Conservation (phyloP, 306 rosid genomes). For the Myrica gale region DNA sequence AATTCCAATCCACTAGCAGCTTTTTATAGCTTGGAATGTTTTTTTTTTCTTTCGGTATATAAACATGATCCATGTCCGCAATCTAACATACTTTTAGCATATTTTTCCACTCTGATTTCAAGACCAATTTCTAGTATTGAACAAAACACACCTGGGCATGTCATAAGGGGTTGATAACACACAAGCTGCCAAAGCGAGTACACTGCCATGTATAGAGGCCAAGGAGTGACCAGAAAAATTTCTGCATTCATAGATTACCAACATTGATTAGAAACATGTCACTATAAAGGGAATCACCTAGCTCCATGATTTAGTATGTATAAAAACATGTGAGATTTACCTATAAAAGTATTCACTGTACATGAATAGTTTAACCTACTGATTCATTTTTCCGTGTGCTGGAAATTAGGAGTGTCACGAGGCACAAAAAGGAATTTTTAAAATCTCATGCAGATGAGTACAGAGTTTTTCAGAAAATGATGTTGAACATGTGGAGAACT, state of each 20-base stretch:
- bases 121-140: slow-evolving; percentile 12
- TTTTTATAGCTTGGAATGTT: neutral
- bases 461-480: neutral
- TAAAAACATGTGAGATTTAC: neutral
- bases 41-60: neutral
- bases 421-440: neutral
- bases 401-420: neutral
- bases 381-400: neutral
- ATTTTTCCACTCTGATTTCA: neutral
- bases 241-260: slow-evolving; percentile 48
- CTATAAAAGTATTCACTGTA: neutral
- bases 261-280: slow-evolving; percentile 1
- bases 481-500: neutral
- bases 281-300: neutral
- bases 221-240: slow-evolving; percentile 62
- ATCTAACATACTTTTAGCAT: neutral
- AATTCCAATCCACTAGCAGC: neutral
- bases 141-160: slow-evolving; percentile 74
- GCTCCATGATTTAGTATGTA: neutral
- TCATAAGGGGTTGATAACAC: slow-evolving; percentile 94
- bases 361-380: neutral
- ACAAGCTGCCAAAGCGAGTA: slow-evolving; percentile 88
- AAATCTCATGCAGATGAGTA: slow-evolving; percentile 6
- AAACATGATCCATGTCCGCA: neutral
- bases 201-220: slow-evolving; percentile 87